Base-by-base conservation (phyloP, 441 rosid genomes). In the Flueggea neowawraea region DNA sequence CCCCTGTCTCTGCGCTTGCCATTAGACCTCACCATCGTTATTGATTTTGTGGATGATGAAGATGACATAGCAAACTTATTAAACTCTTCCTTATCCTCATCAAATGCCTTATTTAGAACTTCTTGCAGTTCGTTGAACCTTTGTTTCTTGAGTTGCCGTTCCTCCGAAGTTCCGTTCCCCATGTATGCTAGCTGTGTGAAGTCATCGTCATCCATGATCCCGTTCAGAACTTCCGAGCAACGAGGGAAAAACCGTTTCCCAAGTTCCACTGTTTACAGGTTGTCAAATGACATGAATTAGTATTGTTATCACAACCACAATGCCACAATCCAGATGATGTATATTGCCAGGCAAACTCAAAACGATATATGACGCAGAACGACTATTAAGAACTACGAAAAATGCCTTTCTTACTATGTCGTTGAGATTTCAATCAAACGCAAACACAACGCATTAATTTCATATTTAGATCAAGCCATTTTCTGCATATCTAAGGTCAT, bases 221-320 rank as follows among this genome's bases (percentile, higher is more conserved):
- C 80, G 75, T 85, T 82, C 2, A 94, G 78, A 32, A 84, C 87
- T 3, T 71, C 81, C 0, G 91, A 94, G 74, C 97, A 94, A 3
- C 87, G 84, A 33, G 89, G 97, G 64, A 90, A 90, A 63, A 79
- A 94, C 31, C 82, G 79, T 66, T 81, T 83, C 44, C 96, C 98
- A 0, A 90, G 84, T 64, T 82, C 88, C 66, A 89, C 97, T 94
- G 79, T 64, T 61, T 60, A 60, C 15, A 68, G 17, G 64, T 36
- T 50, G 11, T 60, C 6, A 11, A n/a, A 15, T 43, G n/a, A 14
- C 16, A 17, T 5, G 12, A 43, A 39, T 33, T 33, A 52, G 14
- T 17, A 16, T 47, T 11, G 50, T 47, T 47, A 36, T 36, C 7
- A 36, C 0, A 36, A 36, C 41, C 41, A 36, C 41, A 36, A 5